phyloP scores from a whole-genome alignment of 2,329 filamentous ascomycete species.

The Colletotrichum sp. region DNA sequence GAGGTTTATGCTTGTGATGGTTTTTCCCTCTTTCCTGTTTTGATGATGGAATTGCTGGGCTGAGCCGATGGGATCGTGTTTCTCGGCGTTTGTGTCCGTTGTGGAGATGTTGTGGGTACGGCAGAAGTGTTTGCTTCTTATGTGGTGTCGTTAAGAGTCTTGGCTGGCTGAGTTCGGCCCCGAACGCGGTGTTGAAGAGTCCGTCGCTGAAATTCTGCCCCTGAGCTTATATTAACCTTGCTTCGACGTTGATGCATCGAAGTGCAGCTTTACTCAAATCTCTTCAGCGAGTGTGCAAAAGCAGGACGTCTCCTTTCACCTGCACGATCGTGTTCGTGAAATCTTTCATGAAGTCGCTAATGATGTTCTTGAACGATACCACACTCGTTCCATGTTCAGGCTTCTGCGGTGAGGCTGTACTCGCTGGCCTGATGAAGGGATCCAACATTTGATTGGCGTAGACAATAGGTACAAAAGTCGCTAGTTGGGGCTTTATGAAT shows the following conservation, averaged over 20 bases:
- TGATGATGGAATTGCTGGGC: neutral
- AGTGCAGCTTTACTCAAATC: no score
- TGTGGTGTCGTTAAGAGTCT: neutral
- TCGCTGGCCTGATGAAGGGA: no score
- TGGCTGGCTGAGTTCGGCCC: neutral
- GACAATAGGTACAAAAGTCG: no score
- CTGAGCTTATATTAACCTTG: neutral
- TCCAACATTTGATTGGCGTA: no score
- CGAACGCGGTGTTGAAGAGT: neutral
- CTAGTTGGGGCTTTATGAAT: no score
- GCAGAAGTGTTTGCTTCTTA: neutral
- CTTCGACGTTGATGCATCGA: accelerated
- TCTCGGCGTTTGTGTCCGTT: neutral
- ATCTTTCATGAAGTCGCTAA: no score
- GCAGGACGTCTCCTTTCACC: no score
- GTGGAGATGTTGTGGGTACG: neutral
- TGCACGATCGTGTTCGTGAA: no score
- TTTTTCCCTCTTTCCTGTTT: neutral
- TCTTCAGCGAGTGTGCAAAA: no score
- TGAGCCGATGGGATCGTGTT: neutral
- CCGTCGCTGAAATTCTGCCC: neutral
- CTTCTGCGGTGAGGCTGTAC: no score
- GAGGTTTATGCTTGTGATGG: neutral
- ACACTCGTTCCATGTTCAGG: no score
- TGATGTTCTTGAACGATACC: no score